These are phyloP conservation scores for Teratosphaeria gauchensis DNA, from an alignment of 2,329 filamentous ascomycete genomes.

Conservation along the genomic window DNA sequence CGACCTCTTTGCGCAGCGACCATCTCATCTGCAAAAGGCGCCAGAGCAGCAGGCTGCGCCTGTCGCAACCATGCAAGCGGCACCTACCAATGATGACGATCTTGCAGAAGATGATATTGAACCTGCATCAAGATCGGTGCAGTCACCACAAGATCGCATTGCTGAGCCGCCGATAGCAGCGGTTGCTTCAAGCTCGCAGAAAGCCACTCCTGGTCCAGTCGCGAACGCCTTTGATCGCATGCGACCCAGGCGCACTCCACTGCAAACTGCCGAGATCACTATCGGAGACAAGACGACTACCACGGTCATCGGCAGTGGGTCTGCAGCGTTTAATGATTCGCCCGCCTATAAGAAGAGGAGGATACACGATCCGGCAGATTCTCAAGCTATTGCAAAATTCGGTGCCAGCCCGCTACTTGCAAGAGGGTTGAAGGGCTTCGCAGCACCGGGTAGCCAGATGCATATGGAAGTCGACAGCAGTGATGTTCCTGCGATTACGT, in stretches of 20 bases:
- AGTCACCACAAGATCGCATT: neutral
- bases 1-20: slow-evolving; percentile 19
- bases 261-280: slow-evolving; percentile 64
- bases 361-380: slow-evolving; percentile 31
- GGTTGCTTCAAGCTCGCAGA: slow-evolving; percentile 19
- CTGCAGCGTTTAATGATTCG: slow-evolving; percentile 1
- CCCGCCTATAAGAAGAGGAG: slow-evolving; percentile 38
- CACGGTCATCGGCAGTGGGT: slow-evolving; percentile 48
- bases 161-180: slow-evolving; percentile 22
- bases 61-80: neutral
- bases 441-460: slow-evolving; percentile 43
- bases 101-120: neutral
- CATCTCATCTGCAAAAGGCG: slow-evolving; percentile 1
- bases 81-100: neutral
- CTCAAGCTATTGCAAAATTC: slow-evolving; percentile 37
- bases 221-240: slow-evolving; percentile 56
- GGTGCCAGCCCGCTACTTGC: slow-evolving; percentile 27
- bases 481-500: slow-evolving; percentile 11
- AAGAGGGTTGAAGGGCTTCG: slow-evolving; percentile 42
- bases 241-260: slow-evolving; percentile 51
- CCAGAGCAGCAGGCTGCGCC: neutral
- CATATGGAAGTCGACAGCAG: slow-evolving; percentile 12
- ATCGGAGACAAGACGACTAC: slow-evolving; percentile 61
- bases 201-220: slow-evolving; percentile 37
- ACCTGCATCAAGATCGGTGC: neutral